Conservation (phyloP, 345 rosid genomes). For the Syzygium aromaticum region DNA sequence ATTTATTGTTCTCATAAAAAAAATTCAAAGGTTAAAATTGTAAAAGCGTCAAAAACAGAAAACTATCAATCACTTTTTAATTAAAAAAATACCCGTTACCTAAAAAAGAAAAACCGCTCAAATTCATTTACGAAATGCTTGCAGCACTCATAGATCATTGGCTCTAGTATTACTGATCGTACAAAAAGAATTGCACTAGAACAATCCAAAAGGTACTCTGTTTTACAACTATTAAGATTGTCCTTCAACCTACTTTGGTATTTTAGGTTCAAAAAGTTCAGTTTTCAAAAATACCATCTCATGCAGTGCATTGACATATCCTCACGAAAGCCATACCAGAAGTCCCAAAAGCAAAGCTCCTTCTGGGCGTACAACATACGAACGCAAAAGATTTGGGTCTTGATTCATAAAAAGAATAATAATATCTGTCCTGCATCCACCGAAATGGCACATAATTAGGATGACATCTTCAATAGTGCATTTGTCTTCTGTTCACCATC, state of each 20-base stretch:
- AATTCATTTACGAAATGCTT: background rate
- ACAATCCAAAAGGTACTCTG: background rate
- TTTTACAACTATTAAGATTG: background rate
- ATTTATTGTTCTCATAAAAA: background rate
- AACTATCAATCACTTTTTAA: background rate
- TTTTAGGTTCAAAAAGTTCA: background rate
- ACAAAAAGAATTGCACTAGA: background rate
- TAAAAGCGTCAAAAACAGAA: background rate
- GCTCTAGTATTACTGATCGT: background rate
- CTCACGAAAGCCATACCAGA: conserved; percentile 51
- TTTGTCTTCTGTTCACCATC: background rate
- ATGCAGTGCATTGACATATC: background rate
- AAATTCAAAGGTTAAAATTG: background rate
- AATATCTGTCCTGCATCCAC: conserved; percentile 92
- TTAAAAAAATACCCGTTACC: background rate
- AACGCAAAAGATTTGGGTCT: conserved; percentile 67
- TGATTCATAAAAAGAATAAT: conserved; percentile 72
- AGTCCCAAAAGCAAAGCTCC: conserved; percentile 79
- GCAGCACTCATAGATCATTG: background rate
- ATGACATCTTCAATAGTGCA: background rate
- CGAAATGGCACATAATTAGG: conserved; percentile 19
- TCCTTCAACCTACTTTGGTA: background rate
- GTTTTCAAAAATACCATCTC: background rate
- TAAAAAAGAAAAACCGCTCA: background rate
- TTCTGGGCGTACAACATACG: conserved; percentile 60